These are phyloP conservation scores for Umbelopsis sp. DNA, from an alignment of 192 early-diverging fungal genomes.

Conservation along the genomic window DNA sequence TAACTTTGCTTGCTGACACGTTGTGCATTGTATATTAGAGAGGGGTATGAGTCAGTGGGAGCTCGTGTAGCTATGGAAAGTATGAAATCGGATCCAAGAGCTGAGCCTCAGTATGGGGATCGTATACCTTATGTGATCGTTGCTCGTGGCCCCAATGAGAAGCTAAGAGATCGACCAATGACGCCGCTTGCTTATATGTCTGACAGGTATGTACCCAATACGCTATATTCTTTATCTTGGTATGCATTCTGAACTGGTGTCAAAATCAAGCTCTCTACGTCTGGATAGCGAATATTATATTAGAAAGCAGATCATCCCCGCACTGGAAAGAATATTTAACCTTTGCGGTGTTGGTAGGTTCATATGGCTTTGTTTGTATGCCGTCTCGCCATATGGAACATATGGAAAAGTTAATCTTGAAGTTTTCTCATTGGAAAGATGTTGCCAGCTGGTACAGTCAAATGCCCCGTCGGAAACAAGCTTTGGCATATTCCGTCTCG, in stretches of 20 bases:
- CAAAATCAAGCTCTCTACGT: slow-evolving; percentile 43
- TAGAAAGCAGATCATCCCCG: slow-evolving; percentile 80
- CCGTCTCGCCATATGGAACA: not conserved
- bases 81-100: slow-evolving; percentile 70
- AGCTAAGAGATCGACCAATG: slow-evolving; percentile 76
- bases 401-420: not conserved
- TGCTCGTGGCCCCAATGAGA: slow-evolving; percentile 61
- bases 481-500: slow-evolving; percentile 41
- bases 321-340: slow-evolving; percentile 77
- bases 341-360: slow-evolving; percentile 67
- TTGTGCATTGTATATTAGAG: not conserved
- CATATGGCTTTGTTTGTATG: not conserved
- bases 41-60: slow-evolving; percentile 21
- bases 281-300: slow-evolving; percentile 87
- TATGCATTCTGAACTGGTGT: not conserved
- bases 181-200: slow-evolving; percentile 65
- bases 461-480: slow-evolving; percentile 67
- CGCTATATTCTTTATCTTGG: not conserved
- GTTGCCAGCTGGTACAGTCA: slow-evolving; percentile 69
- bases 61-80: slow-evolving; percentile 49
- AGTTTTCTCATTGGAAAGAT: slow-evolving; percentile 43
- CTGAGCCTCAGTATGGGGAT: slow-evolving; percentile 86
- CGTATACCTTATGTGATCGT: slow-evolving; percentile 90
- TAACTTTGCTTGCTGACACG: not conserved
- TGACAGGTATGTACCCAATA: slow-evolving; percentile 48